phyloP scores from a whole-genome alignment of 2,329 filamentous ascomycete species.

The Phialocephala sp. region DNA sequence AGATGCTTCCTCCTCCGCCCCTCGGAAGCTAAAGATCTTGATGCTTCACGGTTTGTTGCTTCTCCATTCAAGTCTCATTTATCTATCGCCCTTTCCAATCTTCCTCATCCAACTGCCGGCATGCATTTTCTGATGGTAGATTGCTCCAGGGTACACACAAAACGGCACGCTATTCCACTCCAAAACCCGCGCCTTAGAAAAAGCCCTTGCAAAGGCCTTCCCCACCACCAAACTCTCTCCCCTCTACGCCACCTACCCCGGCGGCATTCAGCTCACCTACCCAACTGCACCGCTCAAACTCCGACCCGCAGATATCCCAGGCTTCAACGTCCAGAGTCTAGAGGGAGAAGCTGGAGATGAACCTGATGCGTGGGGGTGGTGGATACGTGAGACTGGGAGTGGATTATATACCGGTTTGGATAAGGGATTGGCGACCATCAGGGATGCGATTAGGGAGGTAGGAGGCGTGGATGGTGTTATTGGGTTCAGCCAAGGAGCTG shows the following conservation, averaged over 20 bases:
- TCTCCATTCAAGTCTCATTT: not conserved
- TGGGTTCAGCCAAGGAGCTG: conserved; percentile 83
- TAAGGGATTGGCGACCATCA: conserved; percentile 69
- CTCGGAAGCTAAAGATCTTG: conserved; percentile 63
- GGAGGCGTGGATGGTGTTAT: conserved; percentile 78
- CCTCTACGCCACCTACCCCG: conserved; percentile 51
- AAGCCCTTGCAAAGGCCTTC: conserved; percentile 77
- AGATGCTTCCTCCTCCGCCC: not conserved
- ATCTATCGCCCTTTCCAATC: not conserved
- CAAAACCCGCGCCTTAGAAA: conserved; percentile 87
- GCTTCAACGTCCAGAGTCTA: conserved; percentile 54
- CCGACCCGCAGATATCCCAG: conserved; percentile 69
- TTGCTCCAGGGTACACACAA: conserved; percentile 78
- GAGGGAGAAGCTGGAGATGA: conserved; percentile 48
- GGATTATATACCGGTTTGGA: conserved; percentile 72
- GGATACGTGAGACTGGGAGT: conserved; percentile 69
- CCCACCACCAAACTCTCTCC: conserved; percentile 56
- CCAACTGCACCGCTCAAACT: conserved; percentile 72
- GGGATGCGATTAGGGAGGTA: conserved; percentile 62
- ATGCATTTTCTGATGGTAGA: not conserved
- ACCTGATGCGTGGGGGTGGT: conserved; percentile 83
- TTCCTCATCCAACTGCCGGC: not conserved
- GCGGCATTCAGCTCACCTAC: conserved; percentile 63
- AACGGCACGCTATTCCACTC: conserved; percentile 83
- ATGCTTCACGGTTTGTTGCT: conserved; percentile 72